phyloP scores from a whole-genome alignment of 208 protist species.

The Phytomonas francai region DNA sequence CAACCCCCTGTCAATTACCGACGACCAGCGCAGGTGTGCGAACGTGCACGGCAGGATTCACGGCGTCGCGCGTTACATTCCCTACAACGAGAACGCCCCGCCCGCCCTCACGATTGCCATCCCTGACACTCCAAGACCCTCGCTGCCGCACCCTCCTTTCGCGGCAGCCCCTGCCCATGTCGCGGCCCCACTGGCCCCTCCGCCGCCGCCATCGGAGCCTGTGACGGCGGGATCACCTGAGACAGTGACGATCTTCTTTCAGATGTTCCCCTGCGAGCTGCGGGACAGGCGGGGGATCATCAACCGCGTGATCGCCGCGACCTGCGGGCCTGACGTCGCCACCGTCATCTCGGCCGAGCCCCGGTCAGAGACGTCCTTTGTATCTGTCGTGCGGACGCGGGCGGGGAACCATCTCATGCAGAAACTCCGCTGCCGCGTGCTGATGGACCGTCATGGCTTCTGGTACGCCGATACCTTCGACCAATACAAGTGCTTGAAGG shows the following conservation, averaged over 20 bases:
- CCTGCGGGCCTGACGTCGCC: slow-evolving; percentile 23
- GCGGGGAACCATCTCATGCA: slow-evolving; percentile 47
- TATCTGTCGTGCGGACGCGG: slow-evolving; percentile 42
- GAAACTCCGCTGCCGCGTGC: slow-evolving; percentile 58
- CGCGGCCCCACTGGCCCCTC: background rate
- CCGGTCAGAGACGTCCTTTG: slow-evolving; percentile 69
- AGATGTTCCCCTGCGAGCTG: slow-evolving; percentile 80
- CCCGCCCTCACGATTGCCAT: slow-evolving; percentile 30
- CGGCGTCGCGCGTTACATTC: slow-evolving; percentile 25
- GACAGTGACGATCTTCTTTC: slow-evolving; percentile 50
- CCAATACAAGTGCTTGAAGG: slow-evolving; percentile 58
- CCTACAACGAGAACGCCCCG: slow-evolving; percentile 22
- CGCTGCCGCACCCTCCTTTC: slow-evolving; percentile 14
- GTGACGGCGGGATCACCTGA: slow-evolving; percentile 13
- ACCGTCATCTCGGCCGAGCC: slow-evolving; percentile 46
- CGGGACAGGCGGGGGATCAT: slow-evolving; percentile 43
- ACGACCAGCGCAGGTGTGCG: slow-evolving; percentile 21
- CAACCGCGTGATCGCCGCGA: slow-evolving; percentile 56
- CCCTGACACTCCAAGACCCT: slow-evolving; percentile 6
- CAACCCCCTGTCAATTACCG: slow-evolving; percentile 13
- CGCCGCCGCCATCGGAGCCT: slow-evolving; percentile 11
- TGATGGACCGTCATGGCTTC: slow-evolving; percentile 78
- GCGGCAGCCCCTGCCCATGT: slow-evolving; percentile 8
- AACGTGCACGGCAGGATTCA: slow-evolving; percentile 37
- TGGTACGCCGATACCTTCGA: slow-evolving; percentile 55